Conservation (phyloP, 495 filamentous ascomycete species). For the Daldinia concentrica region DNA sequence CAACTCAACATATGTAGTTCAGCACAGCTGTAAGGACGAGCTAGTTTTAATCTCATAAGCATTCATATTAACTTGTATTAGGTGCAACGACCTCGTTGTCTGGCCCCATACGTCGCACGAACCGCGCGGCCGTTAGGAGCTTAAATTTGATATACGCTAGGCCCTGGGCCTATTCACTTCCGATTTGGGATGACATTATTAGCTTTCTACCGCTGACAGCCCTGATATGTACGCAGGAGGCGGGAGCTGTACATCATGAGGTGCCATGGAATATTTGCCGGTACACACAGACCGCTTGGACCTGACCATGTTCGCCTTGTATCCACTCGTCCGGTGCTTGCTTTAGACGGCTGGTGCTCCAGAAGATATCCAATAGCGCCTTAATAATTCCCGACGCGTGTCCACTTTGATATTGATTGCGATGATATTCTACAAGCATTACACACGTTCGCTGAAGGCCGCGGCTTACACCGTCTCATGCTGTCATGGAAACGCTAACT, state of each 20-base stretch:
- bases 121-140: conserved; percentile 9
- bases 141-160: conserved; percentile 26
- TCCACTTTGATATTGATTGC: conserved; percentile 10
- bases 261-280: conserved; percentile 22
- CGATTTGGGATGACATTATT: too few relatives aligned
- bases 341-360: conserved; percentile 2
- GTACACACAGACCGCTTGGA: conserved; percentile 27
- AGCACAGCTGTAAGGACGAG: not conserved
- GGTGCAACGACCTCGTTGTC: not conserved
- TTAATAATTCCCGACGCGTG: not conserved
- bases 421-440: conserved; percentile 19
- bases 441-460: conserved; percentile 1
- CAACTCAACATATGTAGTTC: not conserved
- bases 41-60: not conserved
- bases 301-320: conserved; percentile 13
- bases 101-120: conserved; percentile 7
- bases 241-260: conserved; percentile 33
- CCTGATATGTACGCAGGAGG: conserved; percentile 11
- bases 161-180: too few relatives aligned
- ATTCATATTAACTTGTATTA: not conserved
- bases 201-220: not conserved
- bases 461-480: not conserved
- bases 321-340: conserved; percentile 21
- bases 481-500: conserved; percentile 1
- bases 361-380: conserved; percentile 12